phyloP scores from a whole-genome alignment of 441 rosid genomes.

The Arabidopsis hybrid region DNA sequence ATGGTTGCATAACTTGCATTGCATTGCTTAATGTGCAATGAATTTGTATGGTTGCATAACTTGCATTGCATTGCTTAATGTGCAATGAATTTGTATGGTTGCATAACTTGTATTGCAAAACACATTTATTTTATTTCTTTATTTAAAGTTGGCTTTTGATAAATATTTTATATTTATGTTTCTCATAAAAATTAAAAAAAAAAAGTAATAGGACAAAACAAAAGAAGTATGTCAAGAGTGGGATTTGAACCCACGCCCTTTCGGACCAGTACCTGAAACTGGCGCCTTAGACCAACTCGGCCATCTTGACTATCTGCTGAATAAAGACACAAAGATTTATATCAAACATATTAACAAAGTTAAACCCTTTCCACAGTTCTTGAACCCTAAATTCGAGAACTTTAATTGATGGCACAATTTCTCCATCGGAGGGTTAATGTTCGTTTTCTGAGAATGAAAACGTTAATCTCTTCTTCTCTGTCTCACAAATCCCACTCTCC shows the following conservation, averaged over 20 bases:
- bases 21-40: too few relatives aligned
- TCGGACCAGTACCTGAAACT: constrained; percentile 99
- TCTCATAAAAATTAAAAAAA: not conserved
- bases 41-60: too few relatives aligned
- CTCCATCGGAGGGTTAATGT: constrained; percentile 35
- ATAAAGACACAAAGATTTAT: rapidly evolving
- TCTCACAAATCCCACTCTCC: constrained; percentile 39
- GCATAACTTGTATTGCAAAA: too few relatives aligned
- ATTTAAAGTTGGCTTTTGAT: too few relatives aligned
- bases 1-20: too few relatives aligned
- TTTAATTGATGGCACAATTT: not conserved
- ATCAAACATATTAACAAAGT: not conserved
- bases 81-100: too few relatives aligned
- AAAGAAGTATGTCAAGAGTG: not conserved
- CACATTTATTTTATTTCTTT: too few relatives aligned
- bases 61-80: too few relatives aligned
- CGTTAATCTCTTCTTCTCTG: constrained; percentile 42
- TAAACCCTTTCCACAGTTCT: not conserved
- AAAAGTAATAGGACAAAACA: not conserved
- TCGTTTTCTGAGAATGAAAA: constrained; percentile 52
- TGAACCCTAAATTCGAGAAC: constrained; percentile 11
- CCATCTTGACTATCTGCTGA: constrained; percentile 70
- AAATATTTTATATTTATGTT: too few relatives aligned
- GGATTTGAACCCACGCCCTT: constrained; percentile 99
- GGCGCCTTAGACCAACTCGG: constrained; percentile 99